phyloP scores from a whole-genome alignment of 2,329 filamentous ascomycete species.

The Sclerotinia trifoliorum region DNA sequence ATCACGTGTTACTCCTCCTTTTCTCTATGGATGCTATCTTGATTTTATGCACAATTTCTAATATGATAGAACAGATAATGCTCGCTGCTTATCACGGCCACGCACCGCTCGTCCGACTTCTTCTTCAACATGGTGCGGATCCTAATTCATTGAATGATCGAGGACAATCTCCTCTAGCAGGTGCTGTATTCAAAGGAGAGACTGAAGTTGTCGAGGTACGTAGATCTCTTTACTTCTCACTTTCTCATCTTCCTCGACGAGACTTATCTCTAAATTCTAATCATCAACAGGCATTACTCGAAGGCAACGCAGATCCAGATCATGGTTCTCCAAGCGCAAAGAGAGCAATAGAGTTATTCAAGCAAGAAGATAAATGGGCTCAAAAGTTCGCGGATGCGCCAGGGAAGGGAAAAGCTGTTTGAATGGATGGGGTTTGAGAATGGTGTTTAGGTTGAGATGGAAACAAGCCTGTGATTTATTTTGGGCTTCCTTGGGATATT shows the following conservation, averaged over 20 bases:
- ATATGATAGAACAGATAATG: conserved; percentile 56
- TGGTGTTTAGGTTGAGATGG: neutral
- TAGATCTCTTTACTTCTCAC: neutral
- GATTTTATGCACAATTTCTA: neutral
- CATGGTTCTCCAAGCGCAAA: conserved; percentile 51
- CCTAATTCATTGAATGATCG: conserved; percentile 66
- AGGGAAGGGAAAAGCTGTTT: conserved; percentile 47
- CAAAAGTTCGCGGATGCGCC: conserved; percentile 50
- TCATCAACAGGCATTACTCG: conserved; percentile 43
- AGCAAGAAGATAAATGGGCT: conserved; percentile 52
- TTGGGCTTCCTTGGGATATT: neutral
- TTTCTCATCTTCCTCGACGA: too few species aligned
- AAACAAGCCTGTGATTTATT: neutral
- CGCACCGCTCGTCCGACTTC: conserved; percentile 55
- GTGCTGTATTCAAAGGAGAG: conserved; percentile 71
- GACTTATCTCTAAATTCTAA: conserved; percentile 48
- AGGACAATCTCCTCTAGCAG: conserved; percentile 67
- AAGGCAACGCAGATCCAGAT: conserved; percentile 55
- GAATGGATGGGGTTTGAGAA: too few species aligned
- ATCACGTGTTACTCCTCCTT: neutral
- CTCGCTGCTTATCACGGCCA: conserved; percentile 70
- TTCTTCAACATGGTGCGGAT: conserved; percentile 63
- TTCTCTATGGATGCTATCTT: neutral
- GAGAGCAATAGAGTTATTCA: conserved; percentile 52
- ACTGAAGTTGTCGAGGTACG: conserved; percentile 59